Conservation (phyloP, 2,329 filamentous ascomycete genomes). For the Aspergillus sp. region DNA sequence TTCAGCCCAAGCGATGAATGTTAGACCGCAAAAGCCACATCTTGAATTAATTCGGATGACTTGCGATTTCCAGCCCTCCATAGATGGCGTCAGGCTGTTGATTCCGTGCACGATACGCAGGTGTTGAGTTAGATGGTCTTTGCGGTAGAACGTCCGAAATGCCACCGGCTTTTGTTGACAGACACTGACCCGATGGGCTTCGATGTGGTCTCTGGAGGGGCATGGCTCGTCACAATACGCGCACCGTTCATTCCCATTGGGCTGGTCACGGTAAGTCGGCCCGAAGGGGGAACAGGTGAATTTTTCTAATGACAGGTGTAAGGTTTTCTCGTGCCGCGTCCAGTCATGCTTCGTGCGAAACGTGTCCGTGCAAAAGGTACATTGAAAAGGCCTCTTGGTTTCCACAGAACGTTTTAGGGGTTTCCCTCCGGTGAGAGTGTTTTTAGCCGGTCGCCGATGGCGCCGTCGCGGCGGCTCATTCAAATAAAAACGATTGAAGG, state of each 20-base stretch:
- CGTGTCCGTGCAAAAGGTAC: slow-evolving; percentile 49
- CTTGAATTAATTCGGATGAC: slow-evolving; percentile 48
- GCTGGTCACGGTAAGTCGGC: slow-evolving; percentile 37
- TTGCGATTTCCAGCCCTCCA: slow-evolving; percentile 52
- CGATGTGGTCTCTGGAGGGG: slow-evolving; percentile 50
- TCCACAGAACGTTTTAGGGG: neutral
- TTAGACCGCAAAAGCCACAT: slow-evolving; percentile 36
- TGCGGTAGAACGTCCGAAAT: slow-evolving; percentile 58
- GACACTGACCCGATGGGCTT: slow-evolving; percentile 51
- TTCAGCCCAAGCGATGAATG: slow-evolving; percentile 32
- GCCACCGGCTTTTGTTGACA: slow-evolving; percentile 55
- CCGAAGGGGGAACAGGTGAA: slow-evolving; percentile 56
- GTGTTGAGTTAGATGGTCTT: slow-evolving; percentile 59
- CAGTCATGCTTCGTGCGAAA: slow-evolving; percentile 50
- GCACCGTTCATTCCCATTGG: slow-evolving; percentile 20
- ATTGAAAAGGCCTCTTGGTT: slow-evolving; percentile 35
- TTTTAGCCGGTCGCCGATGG: slow-evolving; percentile 33
- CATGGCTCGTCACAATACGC: slow-evolving; percentile 53
- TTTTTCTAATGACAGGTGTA: slow-evolving; percentile 48
- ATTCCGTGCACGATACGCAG: slow-evolving; percentile 56
- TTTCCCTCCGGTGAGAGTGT: neutral
- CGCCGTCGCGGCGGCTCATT: slow-evolving; percentile 48
- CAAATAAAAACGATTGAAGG: slow-evolving; percentile 48
- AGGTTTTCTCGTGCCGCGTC: slow-evolving; percentile 48
- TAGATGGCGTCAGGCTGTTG: slow-evolving; percentile 42